These are phyloP conservation scores for Linum lewisii DNA, from an alignment of 345 rosid species.

Conservation along the genomic window DNA sequence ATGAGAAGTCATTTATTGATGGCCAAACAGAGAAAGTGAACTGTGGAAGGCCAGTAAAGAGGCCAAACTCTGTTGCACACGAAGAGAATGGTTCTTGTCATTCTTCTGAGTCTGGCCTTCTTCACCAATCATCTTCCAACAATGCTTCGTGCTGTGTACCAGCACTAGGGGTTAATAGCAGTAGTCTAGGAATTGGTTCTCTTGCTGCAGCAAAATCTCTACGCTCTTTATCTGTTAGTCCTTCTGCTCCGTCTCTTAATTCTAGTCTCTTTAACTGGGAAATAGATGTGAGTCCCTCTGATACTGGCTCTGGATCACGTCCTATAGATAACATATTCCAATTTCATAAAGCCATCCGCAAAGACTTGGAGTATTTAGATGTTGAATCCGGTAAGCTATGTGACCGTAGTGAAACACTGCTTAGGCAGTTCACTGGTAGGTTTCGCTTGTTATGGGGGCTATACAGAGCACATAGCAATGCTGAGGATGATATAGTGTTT, in stretches of 20 bases:
- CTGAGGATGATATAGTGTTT: constrained; percentile 59
- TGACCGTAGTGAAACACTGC: constrained; percentile 37
- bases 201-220: constrained; percentile 42
- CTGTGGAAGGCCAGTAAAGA: constrained; percentile 27
- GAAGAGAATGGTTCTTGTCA: constrained; percentile 20
- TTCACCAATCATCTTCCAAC: constrained; percentile 18
- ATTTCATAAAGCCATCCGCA: constrained; percentile 55
- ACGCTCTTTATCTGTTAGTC: constrained; percentile 37
- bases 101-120: constrained; percentile 11
- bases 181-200: constrained; percentile 37
- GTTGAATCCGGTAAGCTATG: constrained; percentile 50
- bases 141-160: constrained; percentile 45
- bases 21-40: constrained; percentile 20
- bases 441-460: constrained; percentile 51
- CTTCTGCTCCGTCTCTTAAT: constrained; percentile 45
- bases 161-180: constrained; percentile 39
- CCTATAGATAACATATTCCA: constrained; percentile 55
- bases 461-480: constrained; percentile 56
- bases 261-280: constrained; percentile 58
- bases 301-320: constrained; percentile 24
- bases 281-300: constrained; percentile 32
- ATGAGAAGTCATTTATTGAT: constrained; percentile 13
- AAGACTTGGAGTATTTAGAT: constrained; percentile 55
- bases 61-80: constrained; percentile 16
- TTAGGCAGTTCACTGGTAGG: constrained; percentile 52